Evolutionary conservation across 2,329 filamentous ascomycete genomes (phyloP), one percentile per base, ranked within the genome.

Genomic region (Neurospora sp.): DNA sequence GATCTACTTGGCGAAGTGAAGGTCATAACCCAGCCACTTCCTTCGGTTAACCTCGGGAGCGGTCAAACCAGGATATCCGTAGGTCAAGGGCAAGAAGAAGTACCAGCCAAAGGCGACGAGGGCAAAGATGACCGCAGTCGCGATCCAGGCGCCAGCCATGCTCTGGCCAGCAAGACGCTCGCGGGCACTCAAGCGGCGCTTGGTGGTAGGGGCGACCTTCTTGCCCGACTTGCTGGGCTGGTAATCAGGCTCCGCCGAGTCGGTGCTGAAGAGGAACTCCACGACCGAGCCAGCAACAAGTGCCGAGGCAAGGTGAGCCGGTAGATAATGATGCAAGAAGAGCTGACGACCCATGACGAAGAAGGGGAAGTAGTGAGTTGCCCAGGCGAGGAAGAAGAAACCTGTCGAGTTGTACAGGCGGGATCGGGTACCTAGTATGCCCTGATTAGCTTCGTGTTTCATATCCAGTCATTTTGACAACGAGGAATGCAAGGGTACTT

Each of bases 341-440:
- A 97, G 90, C 80, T 99, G 95, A 76, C 95, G 93, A 70, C 95
- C 95, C 95, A 99, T 99, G 73, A 97, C 89, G 83, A 90, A 99
- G 85, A 99, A 99, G 68, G 95, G 95, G 80, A 97, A 89, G 84
- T 97, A 99, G 80, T 99, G 96, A 2, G 93, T 95, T 15, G 93
- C 93, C 96, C 96, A 99, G 70, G 93, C 93, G 70, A 99, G 88
- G 89, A 97, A 98, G 85, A 99, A 96, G 87, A 99, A 99, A 33
- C 96, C 96, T 0, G 96, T 98, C 69, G 93, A 97, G 85, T 98
- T 98, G 83, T 99, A 99, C 67, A 99, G 87, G 73, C 94, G 93
- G 33, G 92, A 94, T 74, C 96, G 94, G 38, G 96, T 93, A 74
- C 93, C 93, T 91, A 78, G 67, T 33, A 33, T 33, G 71, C 67